Evolutionary conservation across 768 basidiomycete species (phyloP), one percentile per base, ranked within the genome.

Genomic region (Boletus pseudo-olivaceus): DNA sequence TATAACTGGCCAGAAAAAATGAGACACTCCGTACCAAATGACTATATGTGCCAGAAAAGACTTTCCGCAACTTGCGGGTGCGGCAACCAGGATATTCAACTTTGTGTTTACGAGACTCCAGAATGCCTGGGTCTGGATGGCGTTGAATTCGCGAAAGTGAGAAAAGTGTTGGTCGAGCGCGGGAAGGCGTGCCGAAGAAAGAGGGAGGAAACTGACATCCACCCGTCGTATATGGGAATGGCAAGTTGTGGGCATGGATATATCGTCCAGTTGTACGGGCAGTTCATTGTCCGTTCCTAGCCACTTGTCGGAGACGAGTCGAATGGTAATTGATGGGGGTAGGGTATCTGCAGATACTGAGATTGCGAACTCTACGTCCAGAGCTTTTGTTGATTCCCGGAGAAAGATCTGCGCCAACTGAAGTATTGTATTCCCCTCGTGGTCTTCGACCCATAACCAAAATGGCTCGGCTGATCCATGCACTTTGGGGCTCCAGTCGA

Each of bases 361-460:
- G 49, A 98, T 84, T 43, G 91, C 75, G 64, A 98, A 98, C 47
- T 91, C 85, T 32, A 87, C 73, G 35, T 85, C 76, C 33, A 94
- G 56, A 5, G 64, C 45, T 0, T 78, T 72, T 1, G 88, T 90
- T 17, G 79, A 77, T 57, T 83, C 80, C 41, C 88, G 85, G 57
- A 98, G 82, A 33, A 84, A 62, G 26, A 95, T 72, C 62, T 88
- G 84, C 1, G 84, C 75, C 49, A 88, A 78, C 65, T 96, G 94
- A 11, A 94, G 79, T 62, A 98, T 95, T 35, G 80, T 79, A n/a
- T 80, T 59, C n/a, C 84, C 87, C 33, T 87, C 80, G 35, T 86
- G 78, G 63, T 95, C 93, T 72, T 98, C 94, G 3, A 97, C 75
- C 97, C 97, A 98, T 30, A 99, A 70, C 87, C 92, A 98, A 72